These are phyloP conservation scores for Geotrichum siamense DNA, from an alignment of 1,139 yeast genomes.

Conservation along the genomic window DNA sequence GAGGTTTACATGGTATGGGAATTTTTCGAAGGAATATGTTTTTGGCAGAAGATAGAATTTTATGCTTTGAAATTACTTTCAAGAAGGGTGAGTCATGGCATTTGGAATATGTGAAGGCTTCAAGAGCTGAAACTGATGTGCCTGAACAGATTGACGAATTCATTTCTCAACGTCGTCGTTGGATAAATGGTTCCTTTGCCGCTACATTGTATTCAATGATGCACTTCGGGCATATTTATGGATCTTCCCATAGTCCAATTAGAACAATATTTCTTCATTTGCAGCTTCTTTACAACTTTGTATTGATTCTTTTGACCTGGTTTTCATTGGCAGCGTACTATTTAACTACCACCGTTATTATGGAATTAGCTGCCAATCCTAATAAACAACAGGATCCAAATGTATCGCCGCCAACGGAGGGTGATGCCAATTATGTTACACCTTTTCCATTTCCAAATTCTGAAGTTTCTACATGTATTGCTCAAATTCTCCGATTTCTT, in stretches of 20 bases:
- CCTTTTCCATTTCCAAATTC: slow-evolving; percentile 13
- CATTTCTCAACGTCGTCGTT: slow-evolving; percentile 84
- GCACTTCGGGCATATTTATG: slow-evolving; percentile 66
- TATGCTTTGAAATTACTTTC: slow-evolving; percentile 88
- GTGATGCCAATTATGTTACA: slow-evolving; percentile 2
- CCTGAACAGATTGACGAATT: slow-evolving; percentile 84
- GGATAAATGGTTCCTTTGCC: slow-evolving; percentile 95
- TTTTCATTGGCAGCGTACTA: slow-evolving; percentile 75
- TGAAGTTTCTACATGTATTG: slow-evolving; percentile 28
- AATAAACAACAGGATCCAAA: slow-evolving; percentile 3
- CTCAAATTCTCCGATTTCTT: slow-evolving; percentile 34
- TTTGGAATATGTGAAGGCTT: slow-evolving; percentile 76
- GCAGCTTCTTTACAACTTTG: slow-evolving; percentile 70
- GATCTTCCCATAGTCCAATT: slow-evolving; percentile 63
- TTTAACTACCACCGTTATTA: slow-evolving; percentile 53
- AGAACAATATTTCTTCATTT: slow-evolving; percentile 67
- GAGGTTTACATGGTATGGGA: slow-evolving; percentile 45
- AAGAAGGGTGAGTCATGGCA: slow-evolving; percentile 78
- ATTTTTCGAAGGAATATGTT: slow-evolving; percentile 93
- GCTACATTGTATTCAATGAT: slow-evolving; percentile 80
- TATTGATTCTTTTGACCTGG: slow-evolving; percentile 68
- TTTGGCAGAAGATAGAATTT: slow-evolving; percentile 88
- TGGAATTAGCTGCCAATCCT: slow-evolving; percentile 39
- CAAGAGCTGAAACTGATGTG: slow-evolving; percentile 93
- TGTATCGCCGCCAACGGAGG: not conserved